Base-by-base conservation (phyloP, 176 grass and related monocot genomes). In the Musa acuminata region DNA sequence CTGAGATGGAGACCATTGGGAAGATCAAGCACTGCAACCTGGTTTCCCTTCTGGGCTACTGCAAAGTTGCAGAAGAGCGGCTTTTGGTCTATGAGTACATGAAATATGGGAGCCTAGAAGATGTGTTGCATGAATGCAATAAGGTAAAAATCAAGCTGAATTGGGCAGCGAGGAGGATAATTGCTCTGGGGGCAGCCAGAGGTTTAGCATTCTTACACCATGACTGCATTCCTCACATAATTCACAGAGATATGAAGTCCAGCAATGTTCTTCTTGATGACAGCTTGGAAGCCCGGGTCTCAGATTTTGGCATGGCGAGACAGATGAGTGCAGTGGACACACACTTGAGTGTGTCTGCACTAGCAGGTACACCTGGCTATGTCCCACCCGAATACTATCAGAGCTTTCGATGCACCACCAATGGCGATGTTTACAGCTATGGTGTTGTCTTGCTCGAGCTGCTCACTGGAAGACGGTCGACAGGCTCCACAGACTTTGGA, bases 1-100 rank as follows among this genome's bases (percentile, higher is more conserved):
- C 78, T 23, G 78, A 80, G 55, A 80, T 80, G 78, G 78, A 80
- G 43, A 80, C 78, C 27, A 73, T 80, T n/a, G 78, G 78, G 53
- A 80, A 72, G 78, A 72, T 80, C 69, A 80, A 80, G 69, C 78
- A 80, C 54, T 69, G 78, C 13, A 80, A 80, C 55, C 57, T 80
- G 12, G 78, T 80, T 25, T 55, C 78, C 55, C 49, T 80, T 43
- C 52, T 73, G 16, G 78, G 78, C 49, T 80, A 80, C 78, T 80
- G 78, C 69, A 80, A 73, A 27, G 78, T 80, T 27, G 69, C 55
- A 51, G 78, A 80, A 25, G 78, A 80, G 9, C 54, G 78, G 8
- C 53, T 80, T 25, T 53, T 80, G 43, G 78, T 80, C 13, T 80
- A 80, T 20, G 69, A 80, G 12, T 80, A 80, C 57, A 80, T 80